Base-by-base conservation (phyloP, 2,329 filamentous ascomycete genomes). In the Diaporthe sp. region DNA sequence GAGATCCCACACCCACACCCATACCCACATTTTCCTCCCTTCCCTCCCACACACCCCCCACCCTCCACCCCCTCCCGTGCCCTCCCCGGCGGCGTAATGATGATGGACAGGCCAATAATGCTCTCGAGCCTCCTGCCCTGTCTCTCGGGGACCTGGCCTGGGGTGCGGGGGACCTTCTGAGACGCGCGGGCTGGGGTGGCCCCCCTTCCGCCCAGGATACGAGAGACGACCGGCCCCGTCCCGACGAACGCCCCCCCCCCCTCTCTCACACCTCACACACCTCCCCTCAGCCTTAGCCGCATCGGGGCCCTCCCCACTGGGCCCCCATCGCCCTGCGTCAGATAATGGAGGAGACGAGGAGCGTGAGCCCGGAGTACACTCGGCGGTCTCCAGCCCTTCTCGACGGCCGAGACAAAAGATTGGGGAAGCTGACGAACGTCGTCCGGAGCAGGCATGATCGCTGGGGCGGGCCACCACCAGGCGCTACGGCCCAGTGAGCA, bases 201-300 rank as follows among this genome's bases (percentile, higher is more conserved):
- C 49, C 49, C 17, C 53, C n/a, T 55, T 55, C 25, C 53, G n/a
- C 28, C 61, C 49, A 51, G 53, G 53, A 73, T 58, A 62, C 60
- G 68, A 72, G 58, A 28, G 46, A 25, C 22, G 46, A n/a, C 65
- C 65, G 65, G 60, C 15, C n/a, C 39, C 44, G n/a, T 44, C 39
- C 39, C 17, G 25, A 28, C 13, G 17, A 46, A 44, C 34, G 31
- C 44, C 9, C 25, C 28, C 28, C 28, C 28, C 28, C 60, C 4
- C 15, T n/a, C 44, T 37, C 49, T 44, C 49, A 44, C 71, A 58
- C 25, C 57, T 44, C 55, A 70, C 37, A 55, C 28, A 9, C 55
- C 28, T 68, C 19, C 19, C 39, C 57, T 60, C 74, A 67, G 68
- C 70, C 74, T 62, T 76, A 73, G 71, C 71, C 71, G 55, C 72